Base-by-base conservation (phyloP, 2,329 filamentous ascomycete species). In the Apiospora marii region DNA sequence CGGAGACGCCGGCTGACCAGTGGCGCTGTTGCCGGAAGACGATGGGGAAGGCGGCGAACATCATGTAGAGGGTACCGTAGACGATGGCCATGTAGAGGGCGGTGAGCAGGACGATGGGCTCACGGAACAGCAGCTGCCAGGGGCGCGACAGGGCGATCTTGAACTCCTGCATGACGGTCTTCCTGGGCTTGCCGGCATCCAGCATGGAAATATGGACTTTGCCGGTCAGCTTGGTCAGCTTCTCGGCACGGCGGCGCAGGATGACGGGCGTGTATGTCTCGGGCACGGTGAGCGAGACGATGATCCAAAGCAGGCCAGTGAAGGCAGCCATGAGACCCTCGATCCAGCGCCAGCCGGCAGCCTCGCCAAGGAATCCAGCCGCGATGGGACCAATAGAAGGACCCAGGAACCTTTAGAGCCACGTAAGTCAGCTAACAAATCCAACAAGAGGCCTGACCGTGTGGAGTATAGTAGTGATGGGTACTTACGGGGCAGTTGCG, bases 281-380 rank as follows among this genome's bases (percentile, higher is more conserved):
- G 4, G 89, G 90, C 4, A 91, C 85, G 67, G 85, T 75, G 24
- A 89, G 75, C 0, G 85, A 77, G 72, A 86, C 86, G 27, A 85
- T 70, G 69, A 92, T 86, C 87, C 89, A 91, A 69, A 92, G 85
- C 14, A 86, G 81, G 13, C 89, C 90, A 2, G 89, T 91, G 79
- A 93, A 91, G 73, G 89, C 88, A 68, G 89, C 87, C 82, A 92
- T 87, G 12, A 93, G 82, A 2, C 91, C 91, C 81, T 91, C 87
- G 30, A 93, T 88, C 92, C 92, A 93, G 77, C 90, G 85, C 92
- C 92, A 93, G 22, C 91, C 91, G 19, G 86, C 87, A 2, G 86
- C 84, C 79, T 91, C 86, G 13, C 90, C 89, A 1, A 93, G 82
- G 79, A 93, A 94, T 2, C 91, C 91, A 74, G 90, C 90, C 8